Evolutionary conservation across 768 basidiomycete genomes (phyloP).

Genomic region (Suillus subalutaceus): DNA sequence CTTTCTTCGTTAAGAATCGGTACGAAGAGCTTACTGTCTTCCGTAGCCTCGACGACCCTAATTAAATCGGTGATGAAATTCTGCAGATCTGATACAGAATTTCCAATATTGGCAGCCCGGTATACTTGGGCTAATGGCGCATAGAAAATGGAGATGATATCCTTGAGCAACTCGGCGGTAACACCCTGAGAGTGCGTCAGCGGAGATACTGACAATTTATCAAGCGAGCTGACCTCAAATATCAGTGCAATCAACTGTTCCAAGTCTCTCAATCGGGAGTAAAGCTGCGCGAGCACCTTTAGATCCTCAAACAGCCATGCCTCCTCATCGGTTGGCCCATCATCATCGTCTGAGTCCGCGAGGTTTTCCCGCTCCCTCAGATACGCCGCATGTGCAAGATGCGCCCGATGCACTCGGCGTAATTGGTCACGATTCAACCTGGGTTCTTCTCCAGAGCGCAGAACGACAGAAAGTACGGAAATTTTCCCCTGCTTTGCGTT

Average conservation of each 20-base stretch:
- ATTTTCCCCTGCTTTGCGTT: conserved; percentile 78
- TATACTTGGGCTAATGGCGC: conserved; percentile 96
- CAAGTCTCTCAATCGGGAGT: conserved; percentile 80
- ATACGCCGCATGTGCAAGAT: conserved; percentile 81
- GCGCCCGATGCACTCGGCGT: conserved; percentile 76
- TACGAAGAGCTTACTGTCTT: conserved; percentile 67
- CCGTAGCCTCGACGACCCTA: conserved; percentile 87
- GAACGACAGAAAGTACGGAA: conserved; percentile 77
- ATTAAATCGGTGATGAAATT: conserved; percentile 95
- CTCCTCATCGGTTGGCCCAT: conserved; percentile 92
- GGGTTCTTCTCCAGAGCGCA: conserved; percentile 80
- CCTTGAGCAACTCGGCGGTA: conserved; percentile 93
- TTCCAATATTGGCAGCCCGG: conserved; percentile 94
- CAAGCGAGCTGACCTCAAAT: conserved; percentile 73
- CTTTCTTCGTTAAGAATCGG: not conserved
- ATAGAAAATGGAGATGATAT: conserved; percentile 99
- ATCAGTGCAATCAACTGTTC: conserved; percentile 92
- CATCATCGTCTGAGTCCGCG: conserved; percentile 88
- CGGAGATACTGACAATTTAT: not conserved
- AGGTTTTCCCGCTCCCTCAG: conserved; percentile 56
- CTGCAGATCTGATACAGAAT: conserved; percentile 90
- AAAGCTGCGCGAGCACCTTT: conserved; percentile 74
- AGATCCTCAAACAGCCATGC: conserved; percentile 97
- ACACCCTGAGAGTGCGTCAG: conserved; percentile 61
- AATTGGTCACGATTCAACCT: conserved; percentile 76